Evolutionary conservation across 306 rosid species (phyloP), one percentile per base, ranked within the genome.

Genomic region (Trifolium fragiferum): DNA sequence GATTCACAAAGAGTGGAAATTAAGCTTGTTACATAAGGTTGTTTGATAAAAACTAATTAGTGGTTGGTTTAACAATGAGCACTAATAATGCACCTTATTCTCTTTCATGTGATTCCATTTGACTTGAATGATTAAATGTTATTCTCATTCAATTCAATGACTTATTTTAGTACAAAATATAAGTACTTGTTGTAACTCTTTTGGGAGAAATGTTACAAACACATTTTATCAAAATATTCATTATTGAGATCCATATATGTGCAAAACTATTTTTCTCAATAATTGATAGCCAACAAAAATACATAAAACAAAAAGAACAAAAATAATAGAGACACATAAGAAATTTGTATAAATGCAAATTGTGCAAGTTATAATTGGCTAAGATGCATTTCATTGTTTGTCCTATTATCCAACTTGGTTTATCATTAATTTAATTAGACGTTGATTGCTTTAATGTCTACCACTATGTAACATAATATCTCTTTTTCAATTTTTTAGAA

Each of bases 1-100:
- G 65, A 76, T 77, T 79, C 51, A 55, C 38, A 19, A 14, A n/a
- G 11, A 83, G 82, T 78, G 75, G 80, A 67, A 71, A 80, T 68
- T 38, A 54, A 68, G 81, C 77, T 68, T 67, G 63, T 51, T 68
- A 63, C 8, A 69, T 32, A 70, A 73, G 84, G 60, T 70, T 70
- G 81, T 33, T 81, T 43, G 61, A 72, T 44, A 51, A 27, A 73
- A 46, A 58, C 18, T 64, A 50, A 49, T 30, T 30, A 71, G 55
- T 68, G 50, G 43, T 50, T 50, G 64, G 54, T 66, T 76, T 58
- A 19, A 62, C 60, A 37, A 3, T 18, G 10, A 41, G 54, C 81
- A 55, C 68, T 41, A 40, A 55, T 49, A 65, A 67, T 58, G 53
- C 76, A 66, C 73, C 55, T 41, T 25, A 61, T 49, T 74, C 70